A percentile compares a stretch with the other conserved stretches of the same genome.
Conservation (phyloP, 805 yeast genomes). For the Yarrowia deformans region DNA sequence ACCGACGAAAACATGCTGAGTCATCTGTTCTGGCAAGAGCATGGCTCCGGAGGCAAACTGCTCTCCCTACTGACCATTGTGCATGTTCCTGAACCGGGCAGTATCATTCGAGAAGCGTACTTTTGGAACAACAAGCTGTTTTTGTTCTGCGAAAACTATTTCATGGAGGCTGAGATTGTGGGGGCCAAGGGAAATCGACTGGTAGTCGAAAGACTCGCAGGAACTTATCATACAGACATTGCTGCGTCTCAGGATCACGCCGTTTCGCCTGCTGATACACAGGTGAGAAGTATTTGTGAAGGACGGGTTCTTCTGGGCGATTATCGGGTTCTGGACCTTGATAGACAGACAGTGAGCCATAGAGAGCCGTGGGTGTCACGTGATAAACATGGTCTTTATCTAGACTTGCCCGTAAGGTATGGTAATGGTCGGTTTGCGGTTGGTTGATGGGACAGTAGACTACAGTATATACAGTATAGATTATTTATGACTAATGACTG, state of each 20-base stretch:
- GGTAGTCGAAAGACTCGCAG: conserved; percentile 5
- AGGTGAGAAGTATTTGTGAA: conserved; percentile 2
- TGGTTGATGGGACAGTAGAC: neutral
- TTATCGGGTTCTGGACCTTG: conserved; percentile 24
- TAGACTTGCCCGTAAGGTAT: neutral
- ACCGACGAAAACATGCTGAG: conserved; percentile 23
- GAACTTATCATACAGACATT: conserved; percentile 21
- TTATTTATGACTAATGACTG: neutral
- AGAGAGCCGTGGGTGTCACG: conserved; percentile 11
- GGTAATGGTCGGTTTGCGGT: conserved; percentile 11
- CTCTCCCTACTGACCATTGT: neutral
- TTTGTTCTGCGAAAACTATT: conserved; percentile 20
- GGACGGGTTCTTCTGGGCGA: conserved; percentile 23
- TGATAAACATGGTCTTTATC: conserved; percentile 2
- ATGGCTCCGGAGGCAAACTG: neutral
- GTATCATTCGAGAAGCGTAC: conserved; percentile 18
- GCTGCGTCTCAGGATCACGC: conserved; percentile 34
- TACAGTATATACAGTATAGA: neutral
- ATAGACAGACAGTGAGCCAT: conserved; percentile 21
- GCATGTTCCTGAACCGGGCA: neutral
- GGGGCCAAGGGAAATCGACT: neutral
- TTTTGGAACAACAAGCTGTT: conserved; percentile 24
- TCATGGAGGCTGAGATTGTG: conserved; percentile 16
- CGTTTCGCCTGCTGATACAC: conserved; percentile 10
- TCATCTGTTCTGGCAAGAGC: conserved; percentile 13